These are phyloP conservation scores for Suillus ampliporus DNA, from an alignment of 768 basidiomycete species.

Conservation along the genomic window DNA sequence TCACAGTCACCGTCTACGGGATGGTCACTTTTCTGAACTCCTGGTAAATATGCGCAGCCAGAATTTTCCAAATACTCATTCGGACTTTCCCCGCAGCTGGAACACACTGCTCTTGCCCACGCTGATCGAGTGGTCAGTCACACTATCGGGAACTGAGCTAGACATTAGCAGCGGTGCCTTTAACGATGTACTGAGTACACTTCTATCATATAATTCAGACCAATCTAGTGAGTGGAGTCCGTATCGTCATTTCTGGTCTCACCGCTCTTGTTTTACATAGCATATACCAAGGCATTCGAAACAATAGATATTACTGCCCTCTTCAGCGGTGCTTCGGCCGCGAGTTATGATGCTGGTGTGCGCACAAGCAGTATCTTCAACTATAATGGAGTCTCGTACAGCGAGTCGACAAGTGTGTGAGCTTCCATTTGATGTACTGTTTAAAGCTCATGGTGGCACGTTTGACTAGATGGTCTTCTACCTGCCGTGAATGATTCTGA, in stretches of 20 bases:
- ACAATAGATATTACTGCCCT: not conserved
- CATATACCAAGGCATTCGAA: not conserved
- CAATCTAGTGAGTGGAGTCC: not conserved
- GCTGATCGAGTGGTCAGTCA: not conserved
- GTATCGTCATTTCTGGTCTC: not conserved
- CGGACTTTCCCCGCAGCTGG: too few species aligned
- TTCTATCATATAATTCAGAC: not conserved
- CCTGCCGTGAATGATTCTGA: conserved; percentile 9
- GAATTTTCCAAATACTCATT: too few species aligned
- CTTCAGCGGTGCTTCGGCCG: not conserved
- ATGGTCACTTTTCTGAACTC: not conserved
- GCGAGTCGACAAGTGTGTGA: conserved; percentile 12
- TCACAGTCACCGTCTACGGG: not conserved
- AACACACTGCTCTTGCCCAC: not conserved
- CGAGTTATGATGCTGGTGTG: not conserved
- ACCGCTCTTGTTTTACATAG: not conserved
- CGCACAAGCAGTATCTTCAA: not conserved
- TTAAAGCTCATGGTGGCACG: not conserved
- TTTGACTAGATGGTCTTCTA: conserved; percentile 10
- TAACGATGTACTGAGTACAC: not conserved
- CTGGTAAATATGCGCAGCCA: not conserved
- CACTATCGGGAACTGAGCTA: not conserved
- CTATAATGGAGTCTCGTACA: conserved; percentile 17
- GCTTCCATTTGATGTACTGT: not conserved
- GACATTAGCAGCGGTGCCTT: not conserved